Percentiles rank a stretch among this genome's conserved stretches.
Conservation (phyloP, 257 asterid genomes). For the Gentiana macrophylla region DNA sequence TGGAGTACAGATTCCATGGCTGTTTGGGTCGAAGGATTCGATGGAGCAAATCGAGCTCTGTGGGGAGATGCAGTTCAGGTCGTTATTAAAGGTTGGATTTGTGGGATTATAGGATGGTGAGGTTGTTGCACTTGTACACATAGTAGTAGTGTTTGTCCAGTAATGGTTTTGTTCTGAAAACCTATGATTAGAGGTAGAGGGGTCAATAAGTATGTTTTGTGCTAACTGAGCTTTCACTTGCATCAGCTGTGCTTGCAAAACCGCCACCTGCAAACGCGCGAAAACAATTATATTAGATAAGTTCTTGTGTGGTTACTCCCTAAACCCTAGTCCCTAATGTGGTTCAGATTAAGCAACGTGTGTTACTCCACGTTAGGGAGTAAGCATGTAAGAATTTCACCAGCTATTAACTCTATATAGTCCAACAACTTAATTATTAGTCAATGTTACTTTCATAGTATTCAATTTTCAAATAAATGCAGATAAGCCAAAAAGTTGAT, state of each 20-base stretch:
- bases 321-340: too few species aligned
- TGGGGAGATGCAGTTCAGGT: conserved; percentile 37
- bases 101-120: conserved; percentile 8
- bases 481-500: too few species aligned
- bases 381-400: too few species aligned
- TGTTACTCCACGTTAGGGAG: too few species aligned
- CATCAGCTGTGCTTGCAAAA: conserved; percentile 70
- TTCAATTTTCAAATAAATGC: too few species aligned
- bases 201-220: conserved; percentile 31
- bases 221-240: conserved; percentile 58
- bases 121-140: conserved; percentile 23
- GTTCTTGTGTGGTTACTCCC: too few species aligned
- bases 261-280: conserved; percentile 40
- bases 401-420: too few species aligned
- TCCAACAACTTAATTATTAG: too few species aligned
- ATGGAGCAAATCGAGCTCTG: conserved; percentile 45
- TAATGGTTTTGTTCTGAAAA: conserved; percentile 13
- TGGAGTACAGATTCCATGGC: conserved; percentile 19
- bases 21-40: conserved; percentile 34
- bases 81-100: conserved; percentile 10
- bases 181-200: conserved; percentile 22
- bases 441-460: too few species aligned
- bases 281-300: neutral
- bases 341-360: too few species aligned
- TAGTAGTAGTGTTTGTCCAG: conserved; percentile 19